phyloP scores from a whole-genome alignment of 208 protist species.

The Wallacemonas rigidus region DNA sequence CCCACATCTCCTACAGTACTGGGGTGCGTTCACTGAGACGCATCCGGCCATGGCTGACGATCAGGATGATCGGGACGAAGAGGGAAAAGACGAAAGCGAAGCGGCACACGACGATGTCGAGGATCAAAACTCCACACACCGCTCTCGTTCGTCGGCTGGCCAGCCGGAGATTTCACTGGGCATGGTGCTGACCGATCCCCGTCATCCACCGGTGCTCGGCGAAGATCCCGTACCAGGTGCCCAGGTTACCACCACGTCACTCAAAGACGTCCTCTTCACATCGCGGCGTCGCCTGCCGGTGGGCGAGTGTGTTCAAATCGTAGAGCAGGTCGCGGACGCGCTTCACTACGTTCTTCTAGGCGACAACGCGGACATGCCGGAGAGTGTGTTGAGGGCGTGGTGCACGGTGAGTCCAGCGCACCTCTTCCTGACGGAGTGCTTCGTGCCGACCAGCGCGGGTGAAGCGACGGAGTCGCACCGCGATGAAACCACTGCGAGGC shows the following conservation, averaged over 20 bases:
- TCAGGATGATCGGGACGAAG: too few species aligned
- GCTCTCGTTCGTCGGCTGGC: not conserved
- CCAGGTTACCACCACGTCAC: conserved; percentile 15
- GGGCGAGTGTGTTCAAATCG: conserved; percentile 45
- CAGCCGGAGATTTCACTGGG: not conserved
- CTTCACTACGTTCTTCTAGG: conserved; percentile 69
- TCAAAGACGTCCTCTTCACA: conserved; percentile 53
- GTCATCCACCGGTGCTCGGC: conserved; percentile 4
- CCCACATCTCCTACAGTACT: conserved; percentile 53
- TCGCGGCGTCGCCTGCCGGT: conserved; percentile 41
- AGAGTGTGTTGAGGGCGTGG: conserved; percentile 44
- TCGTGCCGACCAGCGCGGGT: not conserved
- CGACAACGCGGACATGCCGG: conserved; percentile 49
- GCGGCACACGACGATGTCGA: conserved; percentile 5
- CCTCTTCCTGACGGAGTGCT: conserved; percentile 42
- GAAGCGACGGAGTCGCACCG: too few species aligned
- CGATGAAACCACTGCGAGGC: too few species aligned
- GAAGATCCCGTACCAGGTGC: not conserved
- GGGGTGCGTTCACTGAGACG: conserved; percentile 70
- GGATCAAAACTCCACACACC: not conserved
- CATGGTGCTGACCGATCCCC: conserved; percentile 16
- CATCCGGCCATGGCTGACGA: conserved; percentile 6
- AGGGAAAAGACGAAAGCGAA: not conserved
- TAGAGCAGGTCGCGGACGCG: conserved; percentile 55
- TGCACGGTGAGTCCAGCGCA: conserved; percentile 54